Conservation (phyloP, 2,329 filamentous ascomycete species). For the Nannizziopsis barbatae region DNA sequence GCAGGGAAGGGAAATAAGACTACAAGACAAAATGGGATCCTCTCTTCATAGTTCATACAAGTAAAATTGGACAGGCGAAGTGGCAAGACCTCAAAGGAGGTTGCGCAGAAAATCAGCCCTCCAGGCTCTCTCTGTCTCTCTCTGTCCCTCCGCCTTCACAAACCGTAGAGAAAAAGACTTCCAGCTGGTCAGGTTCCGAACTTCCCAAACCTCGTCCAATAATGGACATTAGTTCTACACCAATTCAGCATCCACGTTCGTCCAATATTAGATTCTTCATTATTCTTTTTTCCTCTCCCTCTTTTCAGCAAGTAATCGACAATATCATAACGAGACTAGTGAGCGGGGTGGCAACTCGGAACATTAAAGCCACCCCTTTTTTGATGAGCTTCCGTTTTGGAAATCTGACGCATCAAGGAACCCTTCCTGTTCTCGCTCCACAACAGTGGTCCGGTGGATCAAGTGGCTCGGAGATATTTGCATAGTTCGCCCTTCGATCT, state of each 20-base stretch:
- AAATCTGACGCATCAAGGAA: slow-evolving; percentile 11
- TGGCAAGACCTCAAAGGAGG: too few relatives aligned
- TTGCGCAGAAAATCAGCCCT: too few relatives aligned
- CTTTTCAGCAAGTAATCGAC: too few relatives aligned
- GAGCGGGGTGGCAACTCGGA: too few relatives aligned
- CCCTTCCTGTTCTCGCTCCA: neutral
- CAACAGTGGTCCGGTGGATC: too few relatives aligned
- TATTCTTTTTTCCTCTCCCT: too few relatives aligned
- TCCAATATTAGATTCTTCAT: too few relatives aligned
- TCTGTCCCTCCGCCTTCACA: neutral
- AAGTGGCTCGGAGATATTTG: too few relatives aligned
- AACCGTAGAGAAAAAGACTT: neutral
- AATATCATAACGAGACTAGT: too few relatives aligned
- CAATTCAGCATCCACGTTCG: too few relatives aligned
- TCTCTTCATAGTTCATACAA: neutral
- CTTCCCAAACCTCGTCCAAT: neutral
- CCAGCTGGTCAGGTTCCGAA: neutral
- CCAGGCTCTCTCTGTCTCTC: neutral
- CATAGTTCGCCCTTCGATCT: too few relatives aligned
- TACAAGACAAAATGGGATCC: slow-evolving; percentile 4
- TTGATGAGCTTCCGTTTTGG: neutral
- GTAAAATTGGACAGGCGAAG: neutral
- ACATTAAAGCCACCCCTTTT: neutral
- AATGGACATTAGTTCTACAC: neutral
- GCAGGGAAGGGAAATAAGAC: neutral